Evolutionary conservation across 73 alveolate genomes (phyloP).

Genomic region (Symbiodinium pilosum): DNA sequence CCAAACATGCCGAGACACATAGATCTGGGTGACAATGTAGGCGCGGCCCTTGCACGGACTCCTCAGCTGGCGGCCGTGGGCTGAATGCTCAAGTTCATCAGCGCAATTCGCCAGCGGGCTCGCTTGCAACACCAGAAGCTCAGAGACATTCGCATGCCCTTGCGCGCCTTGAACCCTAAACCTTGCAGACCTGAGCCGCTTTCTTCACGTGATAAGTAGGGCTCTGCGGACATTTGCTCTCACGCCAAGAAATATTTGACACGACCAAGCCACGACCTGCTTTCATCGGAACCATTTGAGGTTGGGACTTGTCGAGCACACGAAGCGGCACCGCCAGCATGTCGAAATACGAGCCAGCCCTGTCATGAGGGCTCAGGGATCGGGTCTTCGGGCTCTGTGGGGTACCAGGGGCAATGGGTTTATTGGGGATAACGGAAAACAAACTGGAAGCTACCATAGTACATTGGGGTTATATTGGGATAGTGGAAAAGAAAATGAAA

Average conservation of each 20-base stretch:
- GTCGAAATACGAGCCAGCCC: conserved; percentile 89
- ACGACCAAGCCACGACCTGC: too few species aligned
- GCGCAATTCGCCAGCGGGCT: too few species aligned
- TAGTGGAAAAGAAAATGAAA: too few species aligned
- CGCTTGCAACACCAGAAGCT: too few species aligned
- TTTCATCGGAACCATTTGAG: too few species aligned
- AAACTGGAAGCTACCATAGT: too few species aligned
- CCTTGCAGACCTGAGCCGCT: not conserved
- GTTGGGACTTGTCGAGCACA: conserved; percentile 24
- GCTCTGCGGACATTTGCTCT: not conserved
- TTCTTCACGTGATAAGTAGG: not conserved
- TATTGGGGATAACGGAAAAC: too few species aligned
- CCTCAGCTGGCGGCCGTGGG: not conserved
- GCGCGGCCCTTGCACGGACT: conserved; percentile 75
- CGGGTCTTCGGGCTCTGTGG: too few species aligned
- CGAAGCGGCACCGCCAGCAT: conserved; percentile 94
- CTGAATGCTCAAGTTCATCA: not conserved
- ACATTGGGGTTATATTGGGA: too few species aligned
- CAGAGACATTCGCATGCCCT: too few species aligned
- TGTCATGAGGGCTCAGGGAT: not conserved
- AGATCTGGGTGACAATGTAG: conserved; percentile 76
- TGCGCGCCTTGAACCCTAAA: not conserved
- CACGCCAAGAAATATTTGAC: too few species aligned
- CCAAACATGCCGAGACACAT: not conserved
- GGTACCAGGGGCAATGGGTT: too few species aligned